Evolutionary conservation across 2,329 filamentous ascomycete genomes (phyloP).

Genomic region (Diplodia corticola): DNA sequence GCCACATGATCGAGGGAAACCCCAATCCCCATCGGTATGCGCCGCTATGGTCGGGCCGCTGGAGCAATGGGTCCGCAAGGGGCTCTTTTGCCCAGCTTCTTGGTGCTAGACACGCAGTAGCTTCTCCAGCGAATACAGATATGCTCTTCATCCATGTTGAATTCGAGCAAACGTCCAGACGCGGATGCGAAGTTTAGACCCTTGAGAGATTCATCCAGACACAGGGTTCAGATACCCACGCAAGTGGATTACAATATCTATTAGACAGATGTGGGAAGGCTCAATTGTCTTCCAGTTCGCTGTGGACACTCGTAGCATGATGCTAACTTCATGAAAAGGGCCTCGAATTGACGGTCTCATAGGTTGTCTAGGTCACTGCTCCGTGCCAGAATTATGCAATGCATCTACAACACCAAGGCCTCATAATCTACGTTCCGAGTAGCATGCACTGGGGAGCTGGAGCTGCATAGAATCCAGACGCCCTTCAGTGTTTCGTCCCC

Average conservation of each 20-base stretch:
- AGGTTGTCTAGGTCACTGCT: background rate
- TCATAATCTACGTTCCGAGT: background rate
- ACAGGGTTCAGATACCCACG: too few relatives aligned
- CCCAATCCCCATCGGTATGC: background rate
- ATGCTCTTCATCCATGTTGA: too few relatives aligned
- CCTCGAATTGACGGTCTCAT: background rate
- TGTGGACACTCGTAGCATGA: background rate
- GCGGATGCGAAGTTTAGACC: too few relatives aligned
- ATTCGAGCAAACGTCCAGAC: too few relatives aligned
- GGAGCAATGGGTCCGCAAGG: background rate
- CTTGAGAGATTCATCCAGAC: too few relatives aligned
- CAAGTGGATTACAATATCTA: too few relatives aligned
- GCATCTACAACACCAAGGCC: background rate
- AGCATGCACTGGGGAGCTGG: background rate
- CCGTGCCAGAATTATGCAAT: background rate
- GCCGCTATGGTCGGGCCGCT: background rate
- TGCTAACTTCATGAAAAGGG: background rate
- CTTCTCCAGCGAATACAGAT: too few relatives aligned
- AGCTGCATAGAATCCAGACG: background rate
- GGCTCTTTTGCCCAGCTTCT: background rate
- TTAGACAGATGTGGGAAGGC: too few relatives aligned
- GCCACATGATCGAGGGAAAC: background rate
- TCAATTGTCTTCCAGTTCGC: too few relatives aligned
- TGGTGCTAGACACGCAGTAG: background rate
- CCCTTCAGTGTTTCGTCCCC: background rate